A percentile compares a stretch with the other conserved stretches of the same genome.
Evolutionary conservation across 345 rosid genomes (phyloP).

Genomic region (Boechera retrofracta): DNA sequence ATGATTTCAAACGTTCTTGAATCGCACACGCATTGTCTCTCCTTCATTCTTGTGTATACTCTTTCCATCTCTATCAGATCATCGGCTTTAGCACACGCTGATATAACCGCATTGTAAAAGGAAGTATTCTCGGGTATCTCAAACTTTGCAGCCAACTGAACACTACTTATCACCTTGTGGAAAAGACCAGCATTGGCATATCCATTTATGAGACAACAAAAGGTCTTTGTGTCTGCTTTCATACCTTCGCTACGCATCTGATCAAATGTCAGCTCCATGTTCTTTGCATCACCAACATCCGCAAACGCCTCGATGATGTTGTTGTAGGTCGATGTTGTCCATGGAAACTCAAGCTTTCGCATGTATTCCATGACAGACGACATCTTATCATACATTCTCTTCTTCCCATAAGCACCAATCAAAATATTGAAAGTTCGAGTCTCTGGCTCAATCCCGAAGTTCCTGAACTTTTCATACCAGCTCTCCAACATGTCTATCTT

Average conservation of each 20-base stretch:
- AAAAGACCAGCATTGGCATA: conserved; percentile 82
- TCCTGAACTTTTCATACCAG: conserved; percentile 89
- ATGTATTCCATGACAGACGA: conserved; percentile 94
- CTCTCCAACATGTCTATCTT: conserved; percentile 83
- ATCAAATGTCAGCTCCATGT: conserved; percentile 84
- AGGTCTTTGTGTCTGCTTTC: conserved; percentile 88
- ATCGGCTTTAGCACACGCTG: conserved; percentile 76
- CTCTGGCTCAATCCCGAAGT: conserved; percentile 84
- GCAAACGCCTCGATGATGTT: conserved; percentile 88
- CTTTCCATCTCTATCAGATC: conserved; percentile 97
- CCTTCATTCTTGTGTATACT: conserved; percentile 79
- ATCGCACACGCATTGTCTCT: conserved; percentile 61
- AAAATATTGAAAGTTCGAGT: conserved; percentile 84
- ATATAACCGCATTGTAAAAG: conserved; percentile 72
- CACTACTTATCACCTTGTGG: conserved; percentile 77
- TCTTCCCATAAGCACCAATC: conserved; percentile 91
- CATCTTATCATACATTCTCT: conserved; percentile 89
- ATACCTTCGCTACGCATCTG: conserved; percentile 87
- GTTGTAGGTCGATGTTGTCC: conserved; percentile 93
- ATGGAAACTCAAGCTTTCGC: conserved; percentile 85
- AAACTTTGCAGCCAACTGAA: conserved; percentile 71
- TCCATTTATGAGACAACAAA: conserved; percentile 81
- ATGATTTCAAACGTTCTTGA: conserved; percentile 66
- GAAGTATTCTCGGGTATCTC: conserved; percentile 76
- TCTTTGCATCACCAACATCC: conserved; percentile 82